Evolutionary conservation across 345 rosid species (phyloP).

Genomic region (Trapa incisa): DNA sequence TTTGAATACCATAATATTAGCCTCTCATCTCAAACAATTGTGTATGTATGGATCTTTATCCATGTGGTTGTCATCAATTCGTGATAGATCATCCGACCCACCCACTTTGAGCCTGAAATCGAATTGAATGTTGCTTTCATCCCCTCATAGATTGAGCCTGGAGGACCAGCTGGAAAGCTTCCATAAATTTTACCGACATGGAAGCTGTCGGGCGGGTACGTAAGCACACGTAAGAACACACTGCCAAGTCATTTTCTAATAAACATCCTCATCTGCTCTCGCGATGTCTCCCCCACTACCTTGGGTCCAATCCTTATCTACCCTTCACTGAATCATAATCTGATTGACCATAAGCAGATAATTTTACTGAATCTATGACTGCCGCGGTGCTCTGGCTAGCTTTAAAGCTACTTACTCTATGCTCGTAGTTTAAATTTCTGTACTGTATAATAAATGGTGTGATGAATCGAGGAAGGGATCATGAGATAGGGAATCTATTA

Average conservation of each 20-base stretch:
- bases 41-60: no score
- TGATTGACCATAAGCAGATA: no score
- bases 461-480: neutral
- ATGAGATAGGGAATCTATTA: slow-evolving; percentile 16
- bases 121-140: slow-evolving; percentile 9
- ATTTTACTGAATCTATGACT: no score
- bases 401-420: no score
- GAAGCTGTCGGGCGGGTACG: neutral
- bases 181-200: neutral
- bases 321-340: slow-evolving; percentile 6
- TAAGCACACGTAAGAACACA: neutral
- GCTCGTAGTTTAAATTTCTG: no score
- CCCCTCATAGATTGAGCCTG: slow-evolving; percentile 1
- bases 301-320: slow-evolving; percentile 1
- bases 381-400: no score
- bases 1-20: no score
- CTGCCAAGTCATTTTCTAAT: slow-evolving; percentile 33
- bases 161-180: neutral
- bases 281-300: slow-evolving; percentile 11
- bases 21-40: no score
- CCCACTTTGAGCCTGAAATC: slow-evolving; percentile 6
- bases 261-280: slow-evolving; percentile 6
- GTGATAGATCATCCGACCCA: slow-evolving; percentile 2
- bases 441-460: no score
- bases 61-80: neutral